phyloP scores from a whole-genome alignment of 495 filamentous ascomycete genomes.

The Apodospora peruviana region DNA sequence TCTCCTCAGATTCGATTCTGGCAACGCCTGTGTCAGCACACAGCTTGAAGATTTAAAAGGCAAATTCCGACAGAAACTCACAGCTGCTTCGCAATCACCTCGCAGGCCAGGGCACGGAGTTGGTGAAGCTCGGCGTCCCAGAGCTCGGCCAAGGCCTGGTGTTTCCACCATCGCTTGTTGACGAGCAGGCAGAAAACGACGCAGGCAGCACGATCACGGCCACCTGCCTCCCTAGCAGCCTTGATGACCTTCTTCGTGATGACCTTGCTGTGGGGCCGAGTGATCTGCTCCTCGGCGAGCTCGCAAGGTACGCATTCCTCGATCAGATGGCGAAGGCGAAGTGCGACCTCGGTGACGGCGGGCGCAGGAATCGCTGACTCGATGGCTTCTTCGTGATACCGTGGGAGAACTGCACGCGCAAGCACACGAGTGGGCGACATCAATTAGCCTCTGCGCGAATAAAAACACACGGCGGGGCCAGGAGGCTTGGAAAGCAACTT shows the following conservation, averaged over 20 bases:
- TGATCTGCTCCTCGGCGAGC: conserved; percentile 65
- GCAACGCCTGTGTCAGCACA: too few relatives aligned
- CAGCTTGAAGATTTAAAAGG: too few relatives aligned
- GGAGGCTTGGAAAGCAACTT: conserved; percentile 18
- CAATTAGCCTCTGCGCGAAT: conserved; percentile 9
- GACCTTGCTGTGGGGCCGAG: conserved; percentile 71
- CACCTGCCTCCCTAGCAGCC: conserved; percentile 76
- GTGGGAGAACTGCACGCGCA: conserved; percentile 65
- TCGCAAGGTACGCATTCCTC: conserved; percentile 86
- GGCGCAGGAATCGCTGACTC: conserved; percentile 58
- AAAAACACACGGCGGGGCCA: too few relatives aligned
- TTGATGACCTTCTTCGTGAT: conserved; percentile 73
- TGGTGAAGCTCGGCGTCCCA: conserved; percentile 87
- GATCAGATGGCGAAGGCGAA: conserved; percentile 86
- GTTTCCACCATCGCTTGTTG: conserved; percentile 86
- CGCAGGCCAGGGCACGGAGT: conserved; percentile 76
- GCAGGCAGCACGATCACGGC: conserved; percentile 66
- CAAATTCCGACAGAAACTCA: conserved; percentile 25
- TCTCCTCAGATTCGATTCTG: conserved; percentile 76
- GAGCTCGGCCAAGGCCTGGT: conserved; percentile 72
- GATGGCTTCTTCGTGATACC: conserved; percentile 44
- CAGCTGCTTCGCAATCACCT: conserved; percentile 91
- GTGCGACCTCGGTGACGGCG: conserved; percentile 79
- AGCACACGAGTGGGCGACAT: neutral
- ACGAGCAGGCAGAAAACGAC: conserved; percentile 81